These are phyloP conservation scores for Tritrichomonas foetus DNA, from an alignment of 208 protist species.

Conservation along the genomic window DNA sequence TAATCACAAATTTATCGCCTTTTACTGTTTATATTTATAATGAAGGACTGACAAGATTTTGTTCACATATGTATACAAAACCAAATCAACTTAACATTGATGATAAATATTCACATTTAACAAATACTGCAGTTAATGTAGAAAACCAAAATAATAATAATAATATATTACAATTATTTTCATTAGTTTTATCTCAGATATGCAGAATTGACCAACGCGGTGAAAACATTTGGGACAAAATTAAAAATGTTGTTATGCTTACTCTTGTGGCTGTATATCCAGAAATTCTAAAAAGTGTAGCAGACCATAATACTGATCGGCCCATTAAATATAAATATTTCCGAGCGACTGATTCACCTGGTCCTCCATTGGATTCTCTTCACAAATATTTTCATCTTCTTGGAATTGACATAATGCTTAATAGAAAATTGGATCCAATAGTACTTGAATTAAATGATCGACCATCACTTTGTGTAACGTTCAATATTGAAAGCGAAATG, in stretches of 20 bases:
- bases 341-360: not conserved
- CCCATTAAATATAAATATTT: too few relatives aligned
- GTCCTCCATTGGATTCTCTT: not conserved
- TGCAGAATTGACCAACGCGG: not conserved
- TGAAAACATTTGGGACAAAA: not conserved
- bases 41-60: conserved; percentile 8
- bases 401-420: conserved; percentile 19
- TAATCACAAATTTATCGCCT: not conserved
- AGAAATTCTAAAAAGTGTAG: not conserved
- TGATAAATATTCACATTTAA: not conserved
- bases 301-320: not conserved
- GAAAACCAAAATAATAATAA: not conserved
- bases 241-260: not conserved
- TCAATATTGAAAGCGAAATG: not conserved
- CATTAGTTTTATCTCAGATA: not conserved
- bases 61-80: not conserved
- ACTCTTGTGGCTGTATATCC: not conserved
- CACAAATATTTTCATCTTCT: not conserved
- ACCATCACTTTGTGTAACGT: not conserved
- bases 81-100: not conserved
- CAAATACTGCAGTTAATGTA: not conserved
- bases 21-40: conserved; percentile 38
- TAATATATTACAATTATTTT: not conserved
- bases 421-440: not conserved
- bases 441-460: not conserved